Evolutionary conservation across 1,284 basidiomycete species (phyloP).

Genomic region (Amylostereum areolatum): DNA sequence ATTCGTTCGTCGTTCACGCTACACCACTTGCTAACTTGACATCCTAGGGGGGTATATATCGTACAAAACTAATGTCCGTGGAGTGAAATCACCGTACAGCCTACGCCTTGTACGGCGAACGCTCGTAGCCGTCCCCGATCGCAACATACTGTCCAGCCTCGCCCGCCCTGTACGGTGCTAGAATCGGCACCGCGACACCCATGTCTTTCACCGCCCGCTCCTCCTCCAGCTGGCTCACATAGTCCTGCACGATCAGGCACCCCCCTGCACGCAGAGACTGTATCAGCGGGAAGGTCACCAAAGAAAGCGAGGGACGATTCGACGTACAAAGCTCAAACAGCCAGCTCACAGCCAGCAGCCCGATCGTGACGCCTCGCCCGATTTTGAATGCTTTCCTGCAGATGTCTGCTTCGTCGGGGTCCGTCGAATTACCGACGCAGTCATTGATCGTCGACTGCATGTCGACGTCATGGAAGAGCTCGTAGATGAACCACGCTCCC

Average conservation of each 20-base stretch:
- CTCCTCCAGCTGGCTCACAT: conserved; percentile 41
- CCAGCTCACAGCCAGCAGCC: conserved; percentile 29
- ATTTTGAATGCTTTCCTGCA: conserved; percentile 24
- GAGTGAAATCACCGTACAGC: no score
- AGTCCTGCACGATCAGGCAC: conserved; percentile 39
- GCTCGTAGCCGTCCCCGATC: no score
- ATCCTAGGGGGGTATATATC: no score
- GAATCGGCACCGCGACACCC: no score
- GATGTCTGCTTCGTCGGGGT: conserved; percentile 22
- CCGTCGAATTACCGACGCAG: conserved; percentile 25
- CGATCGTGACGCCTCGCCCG: conserved; percentile 15
- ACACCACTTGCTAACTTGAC: no score
- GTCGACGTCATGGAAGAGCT: conserved; percentile 34
- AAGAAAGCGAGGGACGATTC: background rate
- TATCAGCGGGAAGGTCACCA: background rate
- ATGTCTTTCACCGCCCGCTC: conserved; percentile 29
- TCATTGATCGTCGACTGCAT: conserved; percentile 19
- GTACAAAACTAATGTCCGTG: no score
- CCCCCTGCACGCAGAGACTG: conserved; percentile 26
- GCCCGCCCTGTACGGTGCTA: no score
- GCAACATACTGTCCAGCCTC: no score
- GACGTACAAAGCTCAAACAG: conserved; percentile 45
- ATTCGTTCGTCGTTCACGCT: no score
- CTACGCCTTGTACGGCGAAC: no score
- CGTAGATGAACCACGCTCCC: conserved; percentile 39